Evolutionary conservation across 1,284 basidiomycete species (phyloP).

Genomic region (Ustilago tritici): DNA sequence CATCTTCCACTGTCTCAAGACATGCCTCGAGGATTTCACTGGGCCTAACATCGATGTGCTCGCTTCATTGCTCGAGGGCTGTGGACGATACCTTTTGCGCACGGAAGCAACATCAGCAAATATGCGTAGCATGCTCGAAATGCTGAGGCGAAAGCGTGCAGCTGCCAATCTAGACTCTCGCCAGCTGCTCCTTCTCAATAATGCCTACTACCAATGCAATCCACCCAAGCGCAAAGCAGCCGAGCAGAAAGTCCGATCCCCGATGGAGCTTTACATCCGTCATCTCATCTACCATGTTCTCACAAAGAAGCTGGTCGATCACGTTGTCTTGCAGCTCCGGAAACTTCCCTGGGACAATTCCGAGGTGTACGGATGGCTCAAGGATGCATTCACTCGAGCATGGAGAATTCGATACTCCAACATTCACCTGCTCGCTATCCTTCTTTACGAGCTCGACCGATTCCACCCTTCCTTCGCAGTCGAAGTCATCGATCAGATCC

Average conservation of each 20-base stretch:
- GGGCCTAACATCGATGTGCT: conserved; percentile 93
- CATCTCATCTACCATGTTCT: conserved; percentile 93
- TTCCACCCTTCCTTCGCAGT: conserved; percentile 91
- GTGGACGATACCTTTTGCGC: conserved; percentile 89
- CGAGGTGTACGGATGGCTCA: conserved; percentile 71
- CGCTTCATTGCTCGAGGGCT: conserved; percentile 89
- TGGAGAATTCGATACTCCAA: conserved; percentile 96
- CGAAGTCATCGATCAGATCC: conserved; percentile 89
- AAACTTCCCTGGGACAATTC: conserved; percentile 95
- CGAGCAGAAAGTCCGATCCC: conserved; percentile 84
- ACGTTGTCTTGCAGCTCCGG: conserved; percentile 88
- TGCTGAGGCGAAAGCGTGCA: conserved; percentile 92
- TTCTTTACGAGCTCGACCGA: conserved; percentile 90
- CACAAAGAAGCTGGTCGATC: conserved; percentile 89
- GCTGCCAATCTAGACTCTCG: conserved; percentile 91
- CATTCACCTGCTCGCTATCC: conserved; percentile 89
- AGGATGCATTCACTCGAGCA: conserved; percentile 90
- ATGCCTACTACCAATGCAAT: conserved; percentile 99
- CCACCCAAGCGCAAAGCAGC: conserved; percentile 91
- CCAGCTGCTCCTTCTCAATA: conserved; percentile 89
- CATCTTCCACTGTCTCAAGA: conserved; percentile 95
- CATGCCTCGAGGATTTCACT: conserved; percentile 93
- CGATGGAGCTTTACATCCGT: conserved; percentile 90
- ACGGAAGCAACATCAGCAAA: conserved; percentile 87
- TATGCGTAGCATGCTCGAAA: conserved; percentile 80